Conservation (phyloP, 2,329 filamentous ascomycete genomes). For the Rutstroemia sp. region DNA sequence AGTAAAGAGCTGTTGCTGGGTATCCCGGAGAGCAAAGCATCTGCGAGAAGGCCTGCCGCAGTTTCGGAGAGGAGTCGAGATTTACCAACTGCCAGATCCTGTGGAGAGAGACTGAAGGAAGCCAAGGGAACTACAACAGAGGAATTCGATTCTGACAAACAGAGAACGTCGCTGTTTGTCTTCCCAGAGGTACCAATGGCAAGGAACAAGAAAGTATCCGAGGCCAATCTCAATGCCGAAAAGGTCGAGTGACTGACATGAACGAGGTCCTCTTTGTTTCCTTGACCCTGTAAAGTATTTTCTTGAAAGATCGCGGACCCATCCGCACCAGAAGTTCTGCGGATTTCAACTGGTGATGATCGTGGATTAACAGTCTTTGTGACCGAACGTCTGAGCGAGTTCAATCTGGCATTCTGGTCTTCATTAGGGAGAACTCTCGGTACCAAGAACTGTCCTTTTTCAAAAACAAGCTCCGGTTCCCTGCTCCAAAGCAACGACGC, state of each 20-base stretch:
- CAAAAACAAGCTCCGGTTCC: conserved; percentile 16
- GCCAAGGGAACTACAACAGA: no score
- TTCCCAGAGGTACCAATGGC: not conserved
- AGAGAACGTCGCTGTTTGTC: not conserved
- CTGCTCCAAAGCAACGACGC: conserved; percentile 9
- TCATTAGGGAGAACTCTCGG: not conserved
- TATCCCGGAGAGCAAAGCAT: not conserved
- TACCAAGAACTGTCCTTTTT: not conserved
- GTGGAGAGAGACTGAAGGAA: no score
- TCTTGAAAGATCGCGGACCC: no score
- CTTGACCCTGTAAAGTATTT: no score
- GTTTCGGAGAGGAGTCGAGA: not conserved
- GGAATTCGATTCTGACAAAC: not conserved
- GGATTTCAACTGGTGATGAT: no score
- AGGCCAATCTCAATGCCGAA: not conserved
- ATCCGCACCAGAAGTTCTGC: no score
- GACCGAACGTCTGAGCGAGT: not conserved
- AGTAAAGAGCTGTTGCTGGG: not conserved
- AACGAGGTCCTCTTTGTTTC: not conserved
- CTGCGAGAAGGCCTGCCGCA: no score
- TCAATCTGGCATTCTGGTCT: not conserved
- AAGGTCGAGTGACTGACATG: not conserved
- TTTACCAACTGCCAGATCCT: not conserved
- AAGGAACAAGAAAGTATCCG: not conserved
- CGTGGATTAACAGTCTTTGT: not conserved